Conservation (phyloP, 495 filamentous ascomycete genomes). For the Umbilicaria muhlenbergii region DNA sequence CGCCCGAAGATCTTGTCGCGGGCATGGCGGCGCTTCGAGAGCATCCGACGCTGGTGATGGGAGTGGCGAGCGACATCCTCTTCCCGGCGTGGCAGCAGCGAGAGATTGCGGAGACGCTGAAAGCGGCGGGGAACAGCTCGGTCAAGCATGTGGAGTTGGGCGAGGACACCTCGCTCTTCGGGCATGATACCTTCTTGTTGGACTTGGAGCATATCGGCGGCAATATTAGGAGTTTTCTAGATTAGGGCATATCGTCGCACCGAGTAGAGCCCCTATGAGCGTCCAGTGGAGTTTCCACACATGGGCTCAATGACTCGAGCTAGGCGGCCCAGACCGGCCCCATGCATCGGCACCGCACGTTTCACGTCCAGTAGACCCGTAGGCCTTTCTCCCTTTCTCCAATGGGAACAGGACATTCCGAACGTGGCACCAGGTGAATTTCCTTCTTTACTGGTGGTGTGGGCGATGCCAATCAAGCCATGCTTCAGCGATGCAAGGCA, state of each 20-base stretch:
- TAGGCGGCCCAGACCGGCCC: no score
- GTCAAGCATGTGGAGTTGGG: conserved; percentile 84
- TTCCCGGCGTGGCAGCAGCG: conserved; percentile 98
- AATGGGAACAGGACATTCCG: no score
- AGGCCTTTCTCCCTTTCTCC: no score
- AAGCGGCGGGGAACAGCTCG: conserved; percentile 53
- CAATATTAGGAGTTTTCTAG: conserved; percentile 61
- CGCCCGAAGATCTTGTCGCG: conserved; percentile 61
- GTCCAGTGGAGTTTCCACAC: no score
- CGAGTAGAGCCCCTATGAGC: no score
- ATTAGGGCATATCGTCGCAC: conserved; percentile 14
- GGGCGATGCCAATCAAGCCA: no score
- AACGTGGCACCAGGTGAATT: no score
- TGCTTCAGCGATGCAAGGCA: no score
- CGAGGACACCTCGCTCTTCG: conserved; percentile 82
- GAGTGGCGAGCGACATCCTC: conserved; percentile 88
- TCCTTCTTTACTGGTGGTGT: no score
- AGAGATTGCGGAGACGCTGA: conserved; percentile 77
- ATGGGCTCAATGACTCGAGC: no score
- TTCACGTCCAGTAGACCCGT: no score
- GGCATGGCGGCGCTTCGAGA: conserved; percentile 57
- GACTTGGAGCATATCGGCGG: conserved; percentile 88
- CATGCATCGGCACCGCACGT: no score
- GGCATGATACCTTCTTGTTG: conserved; percentile 91
- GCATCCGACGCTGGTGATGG: conserved; percentile 75